Conservation (phyloP, 1,139 yeast genomes). For the Hyphopichia fennica region DNA sequence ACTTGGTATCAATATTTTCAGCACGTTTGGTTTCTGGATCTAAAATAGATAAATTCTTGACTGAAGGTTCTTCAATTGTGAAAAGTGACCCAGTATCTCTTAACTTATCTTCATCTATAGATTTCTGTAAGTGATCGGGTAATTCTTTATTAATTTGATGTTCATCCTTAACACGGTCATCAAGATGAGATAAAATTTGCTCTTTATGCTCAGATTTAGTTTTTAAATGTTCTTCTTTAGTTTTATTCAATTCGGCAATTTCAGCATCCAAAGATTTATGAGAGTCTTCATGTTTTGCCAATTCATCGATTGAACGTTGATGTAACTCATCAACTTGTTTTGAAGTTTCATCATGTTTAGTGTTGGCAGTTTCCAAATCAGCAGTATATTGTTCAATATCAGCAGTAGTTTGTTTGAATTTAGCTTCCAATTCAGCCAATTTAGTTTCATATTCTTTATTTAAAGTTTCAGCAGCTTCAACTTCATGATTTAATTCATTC, state of each 20-base stretch:
- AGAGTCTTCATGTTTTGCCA: slow-evolving; percentile 23
- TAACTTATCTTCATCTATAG: slow-evolving; percentile 40
- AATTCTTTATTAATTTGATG: slow-evolving; percentile 47
- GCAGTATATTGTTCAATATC: slow-evolving; percentile 35
- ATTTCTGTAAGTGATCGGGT: slow-evolving; percentile 52
- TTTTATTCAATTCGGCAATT: slow-evolving; percentile 27
- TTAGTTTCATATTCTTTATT: slow-evolving; percentile 36
- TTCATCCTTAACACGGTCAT: slow-evolving; percentile 40
- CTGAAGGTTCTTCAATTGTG: slow-evolving; percentile 19
- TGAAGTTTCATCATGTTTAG: slow-evolving; percentile 33
- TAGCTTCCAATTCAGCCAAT: slow-evolving; percentile 34
- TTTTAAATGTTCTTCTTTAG: slow-evolving; percentile 28
- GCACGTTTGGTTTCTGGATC: slow-evolving; percentile 2
- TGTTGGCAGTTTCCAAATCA: slow-evolving; percentile 31
- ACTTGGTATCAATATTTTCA: neutral
- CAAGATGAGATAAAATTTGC: slow-evolving; percentile 32
- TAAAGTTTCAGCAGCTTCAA: slow-evolving; percentile 27
- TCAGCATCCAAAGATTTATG: slow-evolving; percentile 33
- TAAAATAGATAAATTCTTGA: slow-evolving; percentile 1
- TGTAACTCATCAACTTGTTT: slow-evolving; percentile 33
- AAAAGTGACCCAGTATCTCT: slow-evolving; percentile 45
- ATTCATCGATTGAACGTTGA: slow-evolving; percentile 22
- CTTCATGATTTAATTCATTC: slow-evolving; percentile 37
- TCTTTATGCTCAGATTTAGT: slow-evolving; percentile 34
- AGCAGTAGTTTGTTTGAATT: slow-evolving; percentile 37